phyloP scores from a whole-genome alignment of 768 basidiomycete genomes.

The Mycena maculata region DNA sequence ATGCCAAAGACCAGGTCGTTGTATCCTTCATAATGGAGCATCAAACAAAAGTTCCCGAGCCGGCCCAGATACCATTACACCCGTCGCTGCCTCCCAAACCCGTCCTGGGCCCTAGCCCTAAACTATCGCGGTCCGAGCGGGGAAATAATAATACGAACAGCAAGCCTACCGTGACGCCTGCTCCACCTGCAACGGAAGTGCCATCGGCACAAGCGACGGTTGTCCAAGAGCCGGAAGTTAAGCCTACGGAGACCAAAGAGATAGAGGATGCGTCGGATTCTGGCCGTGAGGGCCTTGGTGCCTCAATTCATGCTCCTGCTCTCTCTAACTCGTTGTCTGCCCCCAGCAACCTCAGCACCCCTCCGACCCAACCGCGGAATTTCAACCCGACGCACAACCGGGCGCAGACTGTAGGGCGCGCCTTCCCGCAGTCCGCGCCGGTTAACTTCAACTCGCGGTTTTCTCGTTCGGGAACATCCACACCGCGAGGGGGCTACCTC shows the following conservation, averaged over 20 bases:
- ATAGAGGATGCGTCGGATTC: conserved; percentile 38
- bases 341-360: conserved; percentile 50
- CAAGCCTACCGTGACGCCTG: background rate
- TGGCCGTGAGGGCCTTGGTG: conserved; percentile 49
- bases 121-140: conserved; percentile 36
- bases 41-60: conserved; percentile 24
- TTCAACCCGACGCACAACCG: conserved; percentile 60
- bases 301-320: conserved; percentile 70
- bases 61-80: conserved; percentile 45
- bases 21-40: conserved; percentile 32
- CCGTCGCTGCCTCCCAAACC: conserved; percentile 64
- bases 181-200: background rate
- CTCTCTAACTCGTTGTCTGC: conserved; percentile 54
- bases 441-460: conserved; percentile 45
- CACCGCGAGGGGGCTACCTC: conserved; percentile 53
- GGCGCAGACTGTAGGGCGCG: conserved; percentile 67
- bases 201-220: background rate
- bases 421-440: conserved; percentile 44
- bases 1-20: conserved; percentile 36
- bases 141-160: conserved; percentile 8
- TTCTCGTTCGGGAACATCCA: conserved; percentile 58
- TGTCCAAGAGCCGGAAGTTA: background rate
- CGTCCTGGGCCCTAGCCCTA: conserved; percentile 32
- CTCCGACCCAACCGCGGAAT: conserved; percentile 39
- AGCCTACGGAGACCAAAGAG: conserved; percentile 31